A percentile compares a stretch with the other conserved stretches of the same genome.
These are phyloP conservation scores for Macrocybe gigantea DNA, from an alignment of 768 basidiomycete genomes.

Conservation along the genomic window DNA sequence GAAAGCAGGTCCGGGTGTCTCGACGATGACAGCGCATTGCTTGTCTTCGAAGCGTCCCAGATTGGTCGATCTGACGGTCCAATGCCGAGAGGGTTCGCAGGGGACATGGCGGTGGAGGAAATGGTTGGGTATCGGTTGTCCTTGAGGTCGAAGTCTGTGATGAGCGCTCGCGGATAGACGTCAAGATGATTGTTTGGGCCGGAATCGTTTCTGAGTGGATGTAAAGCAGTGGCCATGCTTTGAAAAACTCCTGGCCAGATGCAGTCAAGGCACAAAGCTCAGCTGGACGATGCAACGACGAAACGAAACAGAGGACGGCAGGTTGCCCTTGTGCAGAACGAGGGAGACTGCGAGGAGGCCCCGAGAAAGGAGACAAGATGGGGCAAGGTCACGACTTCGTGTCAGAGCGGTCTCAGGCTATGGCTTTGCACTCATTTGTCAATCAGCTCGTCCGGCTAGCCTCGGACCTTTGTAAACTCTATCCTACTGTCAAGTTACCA, in stretches of 20 bases:
- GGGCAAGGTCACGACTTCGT: background rate
- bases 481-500: too few species aligned
- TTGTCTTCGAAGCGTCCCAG: conserved; percentile 18
- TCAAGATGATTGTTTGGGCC: conserved; percentile 26
- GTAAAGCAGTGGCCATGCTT: conserved; percentile 46
- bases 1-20: too few species aligned
- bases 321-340: conserved; percentile 5
- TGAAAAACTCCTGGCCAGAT: conserved; percentile 2
- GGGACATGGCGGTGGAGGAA: conserved; percentile 15
- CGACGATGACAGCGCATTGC: conserved; percentile 1
- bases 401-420: background rate
- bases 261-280: conserved; percentile 1
- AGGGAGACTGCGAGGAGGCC: background rate
- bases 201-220: conserved; percentile 34
- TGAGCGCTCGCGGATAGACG: conserved; percentile 48
- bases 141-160: conserved; percentile 56
- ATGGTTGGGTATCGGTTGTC: conserved; percentile 53
- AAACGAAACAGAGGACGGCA: background rate
- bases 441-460: too few species aligned
- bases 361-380: too few species aligned
- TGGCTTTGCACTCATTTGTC: too few species aligned
- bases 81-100: conserved; percentile 22
- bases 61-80: conserved; percentile 18
- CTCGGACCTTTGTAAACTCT: too few species aligned
- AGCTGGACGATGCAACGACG: background rate